phyloP scores from a whole-genome alignment of 805 yeast genomes.

The Cephaloascus fragrans region DNA sequence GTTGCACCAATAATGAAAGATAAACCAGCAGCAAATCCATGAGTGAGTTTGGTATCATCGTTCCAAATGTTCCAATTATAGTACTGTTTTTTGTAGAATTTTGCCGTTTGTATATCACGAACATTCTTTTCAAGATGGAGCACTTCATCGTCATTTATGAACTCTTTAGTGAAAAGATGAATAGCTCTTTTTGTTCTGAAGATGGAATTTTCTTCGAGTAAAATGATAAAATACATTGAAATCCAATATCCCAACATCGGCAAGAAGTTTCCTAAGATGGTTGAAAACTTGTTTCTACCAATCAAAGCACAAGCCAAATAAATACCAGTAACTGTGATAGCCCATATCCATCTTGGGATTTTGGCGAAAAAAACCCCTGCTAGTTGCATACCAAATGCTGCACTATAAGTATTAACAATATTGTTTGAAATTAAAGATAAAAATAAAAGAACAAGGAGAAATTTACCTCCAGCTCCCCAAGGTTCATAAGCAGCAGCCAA shows the following conservation, averaged over 20 bases:
- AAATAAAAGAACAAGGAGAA: conserved; percentile 58
- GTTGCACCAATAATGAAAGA: conserved; percentile 64
- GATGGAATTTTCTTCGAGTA: conserved; percentile 62
- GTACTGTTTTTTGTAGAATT: neutral
- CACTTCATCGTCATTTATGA: conserved; percentile 13
- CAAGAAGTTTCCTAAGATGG: conserved; percentile 68
- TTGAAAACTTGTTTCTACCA: conserved; percentile 64
- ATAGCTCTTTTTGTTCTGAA: conserved; percentile 47
- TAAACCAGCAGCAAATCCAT: conserved; percentile 61
- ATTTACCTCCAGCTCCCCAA: conserved; percentile 78
- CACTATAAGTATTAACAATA: conserved; percentile 71
- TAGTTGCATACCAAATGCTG: conserved; percentile 71
- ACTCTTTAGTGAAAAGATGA: conserved; percentile 32
- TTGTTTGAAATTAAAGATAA: conserved; percentile 75
- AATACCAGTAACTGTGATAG: conserved; percentile 49
- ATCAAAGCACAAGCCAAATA: conserved; percentile 65
- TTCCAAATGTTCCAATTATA: conserved; percentile 77
- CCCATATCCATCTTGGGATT: conserved; percentile 75
- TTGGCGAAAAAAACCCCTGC: conserved; percentile 42
- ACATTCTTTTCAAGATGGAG: neutral
- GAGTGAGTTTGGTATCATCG: conserved; percentile 45
- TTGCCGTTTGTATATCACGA: neutral
- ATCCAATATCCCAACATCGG: conserved; percentile 94
- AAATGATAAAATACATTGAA: conserved; percentile 61
- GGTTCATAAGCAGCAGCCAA: conserved; percentile 51